phyloP scores from a whole-genome alignment of 495 filamentous ascomycete genomes.

The Glutinoglossum americanum region DNA sequence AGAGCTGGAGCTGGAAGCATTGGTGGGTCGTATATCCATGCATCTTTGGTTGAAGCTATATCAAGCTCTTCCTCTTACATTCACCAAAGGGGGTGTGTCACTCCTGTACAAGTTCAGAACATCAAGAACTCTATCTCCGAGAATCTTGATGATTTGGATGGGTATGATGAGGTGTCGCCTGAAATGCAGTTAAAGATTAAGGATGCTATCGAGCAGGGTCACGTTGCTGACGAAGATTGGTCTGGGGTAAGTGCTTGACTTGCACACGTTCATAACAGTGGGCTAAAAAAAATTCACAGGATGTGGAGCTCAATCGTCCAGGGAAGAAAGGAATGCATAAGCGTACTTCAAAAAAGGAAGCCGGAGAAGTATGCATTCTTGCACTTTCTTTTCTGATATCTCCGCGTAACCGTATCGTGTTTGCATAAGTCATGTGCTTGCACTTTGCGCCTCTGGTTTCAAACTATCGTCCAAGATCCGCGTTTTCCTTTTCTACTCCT shows the following conservation, averaged over 20 bases:
- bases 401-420: constrained; percentile 11
- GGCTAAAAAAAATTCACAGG: constrained; percentile 22
- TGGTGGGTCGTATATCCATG: constrained; percentile 33
- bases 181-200: constrained; percentile 40
- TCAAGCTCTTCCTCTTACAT: constrained; percentile 5
- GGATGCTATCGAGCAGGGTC: constrained; percentile 40
- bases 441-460: not conserved
- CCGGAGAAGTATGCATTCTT: constrained; percentile 9
- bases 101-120: constrained; percentile 37
- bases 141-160: constrained; percentile 33
- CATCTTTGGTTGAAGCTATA: not conserved
- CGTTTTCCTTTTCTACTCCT: not conserved
- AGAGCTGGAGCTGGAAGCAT: constrained; percentile 48
- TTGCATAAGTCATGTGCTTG: constrained; percentile 2
- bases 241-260: constrained; percentile 36
- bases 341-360: constrained; percentile 21
- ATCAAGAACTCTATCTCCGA: constrained; percentile 25
- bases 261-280: not conserved
- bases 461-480: not conserved
- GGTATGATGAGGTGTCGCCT: constrained; percentile 44
- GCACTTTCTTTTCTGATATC: not conserved
- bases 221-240: constrained; percentile 61
- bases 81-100: constrained; percentile 52
- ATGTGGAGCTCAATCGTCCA: constrained; percentile 44
- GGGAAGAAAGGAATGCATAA: constrained; percentile 38